phyloP scores from a whole-genome alignment of 305 asterid genomes.

The Salvia sclarea region DNA sequence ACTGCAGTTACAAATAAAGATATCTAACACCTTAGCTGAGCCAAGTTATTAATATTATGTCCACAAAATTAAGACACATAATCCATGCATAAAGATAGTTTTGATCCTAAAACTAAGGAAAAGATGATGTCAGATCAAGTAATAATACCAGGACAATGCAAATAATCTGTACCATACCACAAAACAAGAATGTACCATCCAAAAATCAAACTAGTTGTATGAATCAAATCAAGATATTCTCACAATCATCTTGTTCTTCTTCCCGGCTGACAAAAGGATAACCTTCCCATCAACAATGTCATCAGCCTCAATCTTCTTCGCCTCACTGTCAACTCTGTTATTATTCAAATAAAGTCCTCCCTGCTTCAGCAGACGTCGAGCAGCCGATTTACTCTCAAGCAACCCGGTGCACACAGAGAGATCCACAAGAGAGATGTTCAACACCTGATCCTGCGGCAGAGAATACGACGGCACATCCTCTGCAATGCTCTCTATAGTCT shows the following conservation, averaged over 20 bases:
- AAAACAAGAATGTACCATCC: neutral
- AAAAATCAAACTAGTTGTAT: neutral
- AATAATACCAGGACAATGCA: neutral
- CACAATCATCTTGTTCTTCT: constrained; percentile 90
- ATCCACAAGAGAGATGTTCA: constrained; percentile 58
- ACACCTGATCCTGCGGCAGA: constrained; percentile 50
- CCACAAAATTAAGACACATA: neutral
- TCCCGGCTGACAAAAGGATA: constrained; percentile 83
- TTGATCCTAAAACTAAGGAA: too few relatives aligned
- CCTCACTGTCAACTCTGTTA: constrained; percentile 67
- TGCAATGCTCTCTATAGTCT: constrained; percentile 70
- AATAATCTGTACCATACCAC: constrained; percentile 16
- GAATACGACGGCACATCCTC: constrained; percentile 73
- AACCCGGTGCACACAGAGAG: constrained; percentile 67
- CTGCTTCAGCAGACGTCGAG: constrained; percentile 80
- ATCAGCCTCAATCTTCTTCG: constrained; percentile 65
- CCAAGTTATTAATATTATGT: neutral
- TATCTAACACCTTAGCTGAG: too few relatives aligned
- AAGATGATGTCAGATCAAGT: neutral
- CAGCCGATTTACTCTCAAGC: constrained; percentile 84
- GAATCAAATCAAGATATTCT: constrained; percentile 58
- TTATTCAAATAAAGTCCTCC: constrained; percentile 92
- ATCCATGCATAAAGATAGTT: neutral
- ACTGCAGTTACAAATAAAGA: too few relatives aligned
- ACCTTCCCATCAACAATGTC: constrained; percentile 82